Percentiles rank a stretch among this genome's conserved stretches.
Conservation (phyloP, 176 grass and related monocot species). For the Oryza punctata region DNA sequence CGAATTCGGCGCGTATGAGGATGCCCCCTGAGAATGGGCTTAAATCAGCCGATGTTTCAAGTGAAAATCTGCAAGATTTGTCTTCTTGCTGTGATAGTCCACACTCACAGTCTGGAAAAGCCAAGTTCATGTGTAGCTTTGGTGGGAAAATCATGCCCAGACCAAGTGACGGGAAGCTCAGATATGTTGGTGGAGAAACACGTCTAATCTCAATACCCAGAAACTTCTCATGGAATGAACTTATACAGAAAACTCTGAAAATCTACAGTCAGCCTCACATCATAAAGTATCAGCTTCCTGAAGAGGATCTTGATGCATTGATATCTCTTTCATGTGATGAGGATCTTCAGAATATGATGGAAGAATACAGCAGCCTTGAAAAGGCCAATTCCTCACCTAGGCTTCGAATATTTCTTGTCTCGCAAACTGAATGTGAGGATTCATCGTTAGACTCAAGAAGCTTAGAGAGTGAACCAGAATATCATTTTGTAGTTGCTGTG, state of each 20-base stretch:
- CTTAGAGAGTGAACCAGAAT: constrained; percentile 58
- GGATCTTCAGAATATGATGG: constrained; percentile 99
- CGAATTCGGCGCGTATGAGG: constrained; percentile 15
- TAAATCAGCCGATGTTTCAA: constrained; percentile 34
- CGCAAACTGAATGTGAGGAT: constrained; percentile 63
- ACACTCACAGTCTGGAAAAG: constrained; percentile 49
- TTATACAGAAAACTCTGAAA: constrained; percentile 69
- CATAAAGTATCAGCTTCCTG: constrained; percentile 96
- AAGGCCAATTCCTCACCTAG: constrained; percentile 60
- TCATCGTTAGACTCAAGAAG: constrained; percentile 41
- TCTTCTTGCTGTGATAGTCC: constrained; percentile 49
- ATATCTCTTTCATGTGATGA: constrained; percentile 89
- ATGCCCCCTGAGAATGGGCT: constrained; percentile 40
- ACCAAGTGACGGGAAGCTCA: constrained; percentile 85
- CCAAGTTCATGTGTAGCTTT: constrained; percentile 97
- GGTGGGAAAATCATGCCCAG: constrained; percentile 89
- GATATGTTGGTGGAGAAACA: constrained; percentile 86
- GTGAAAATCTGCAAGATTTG: constrained; percentile 44
- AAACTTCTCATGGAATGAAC: constrained; percentile 62
- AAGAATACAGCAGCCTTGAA: constrained; percentile 77
- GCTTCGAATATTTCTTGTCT: constrained; percentile 85
- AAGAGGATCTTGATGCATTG: constrained; percentile 90
- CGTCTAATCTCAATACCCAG: constrained; percentile 68
- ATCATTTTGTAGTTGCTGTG: constrained; percentile 82
- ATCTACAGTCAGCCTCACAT: constrained; percentile 82